phyloP scores from a whole-genome alignment of 495 filamentous ascomycete genomes.

The Xylaria longipes region DNA sequence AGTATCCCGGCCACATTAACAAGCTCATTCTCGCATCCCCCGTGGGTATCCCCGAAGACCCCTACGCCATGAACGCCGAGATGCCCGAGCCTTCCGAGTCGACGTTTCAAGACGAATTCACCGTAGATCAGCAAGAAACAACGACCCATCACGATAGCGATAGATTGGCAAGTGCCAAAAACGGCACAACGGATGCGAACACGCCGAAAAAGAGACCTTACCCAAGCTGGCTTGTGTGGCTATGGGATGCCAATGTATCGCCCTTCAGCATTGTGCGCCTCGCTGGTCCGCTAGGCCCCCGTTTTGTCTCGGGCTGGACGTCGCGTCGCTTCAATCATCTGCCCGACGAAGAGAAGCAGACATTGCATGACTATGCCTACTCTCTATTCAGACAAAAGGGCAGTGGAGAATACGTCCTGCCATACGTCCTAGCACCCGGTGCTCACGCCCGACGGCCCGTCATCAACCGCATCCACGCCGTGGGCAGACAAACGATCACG shows the following conservation, averaged over 20 bases:
- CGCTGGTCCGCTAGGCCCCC: constrained; percentile 88
- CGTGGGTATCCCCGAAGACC: constrained; percentile 94
- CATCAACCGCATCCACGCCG: constrained; percentile 83
- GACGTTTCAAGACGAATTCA: constrained; percentile 73
- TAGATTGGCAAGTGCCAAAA: constrained; percentile 28
- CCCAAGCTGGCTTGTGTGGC: constrained; percentile 84
- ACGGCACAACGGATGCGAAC: constrained; percentile 30
- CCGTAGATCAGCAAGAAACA: constrained; percentile 71
- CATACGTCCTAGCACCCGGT: constrained; percentile 91
- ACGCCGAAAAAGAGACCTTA: constrained; percentile 61
- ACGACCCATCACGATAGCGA: constrained; percentile 46
- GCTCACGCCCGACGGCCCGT: constrained; percentile 90
- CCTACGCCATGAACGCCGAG: constrained; percentile 81
- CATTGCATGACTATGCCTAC: constrained; percentile 90
- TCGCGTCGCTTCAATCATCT: constrained; percentile 89
- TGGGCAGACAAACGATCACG: constrained; percentile 69
- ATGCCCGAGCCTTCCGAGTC: constrained; percentile 79
- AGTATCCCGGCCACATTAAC: constrained; percentile 92
- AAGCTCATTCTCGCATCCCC: constrained; percentile 95
- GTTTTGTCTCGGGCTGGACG: constrained; percentile 94
- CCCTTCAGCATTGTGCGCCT: constrained; percentile 91
- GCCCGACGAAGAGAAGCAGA: constrained; percentile 78
- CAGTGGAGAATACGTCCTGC: constrained; percentile 92
- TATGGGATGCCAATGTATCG: constrained; percentile 97
- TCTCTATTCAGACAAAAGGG: constrained; percentile 91